phyloP scores from a whole-genome alignment of 495 filamentous ascomycete genomes.

The Annulohypoxylon stygium region DNA sequence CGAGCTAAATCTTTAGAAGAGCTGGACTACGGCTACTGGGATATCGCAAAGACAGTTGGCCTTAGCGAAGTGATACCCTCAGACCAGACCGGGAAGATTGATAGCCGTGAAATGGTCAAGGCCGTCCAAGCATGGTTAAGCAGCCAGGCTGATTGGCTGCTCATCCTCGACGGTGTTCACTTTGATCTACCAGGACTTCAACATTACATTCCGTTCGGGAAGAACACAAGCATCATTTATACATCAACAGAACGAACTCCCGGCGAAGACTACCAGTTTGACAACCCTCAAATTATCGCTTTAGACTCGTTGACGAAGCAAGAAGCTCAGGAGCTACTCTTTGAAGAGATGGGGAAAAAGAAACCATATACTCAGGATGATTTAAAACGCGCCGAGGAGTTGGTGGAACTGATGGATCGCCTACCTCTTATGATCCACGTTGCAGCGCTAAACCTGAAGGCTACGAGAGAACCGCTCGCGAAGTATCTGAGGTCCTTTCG shows the following conservation, averaged over 20 bases:
- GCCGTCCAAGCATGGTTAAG: slow-evolving; percentile 79
- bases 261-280: slow-evolving; percentile 74
- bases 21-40: slow-evolving; percentile 76
- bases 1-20: slow-evolving; percentile 74
- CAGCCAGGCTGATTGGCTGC: slow-evolving; percentile 75
- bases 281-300: slow-evolving; percentile 79
- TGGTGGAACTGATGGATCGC: slow-evolving; percentile 77
- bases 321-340: slow-evolving; percentile 62
- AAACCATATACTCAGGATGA: slow-evolving; percentile 72
- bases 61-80: slow-evolving; percentile 60
- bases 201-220: slow-evolving; percentile 77
- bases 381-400: slow-evolving; percentile 68
- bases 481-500: slow-evolving; percentile 78
- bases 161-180: slow-evolving; percentile 80
- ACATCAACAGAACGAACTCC: slow-evolving; percentile 78
- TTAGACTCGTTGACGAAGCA: slow-evolving; percentile 67
- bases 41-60: slow-evolving; percentile 76
- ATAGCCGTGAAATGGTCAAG: slow-evolving; percentile 68
- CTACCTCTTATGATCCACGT: slow-evolving; percentile 84
- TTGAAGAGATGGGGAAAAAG: slow-evolving; percentile 67
- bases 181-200: slow-evolving; percentile 74
- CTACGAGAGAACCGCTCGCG: slow-evolving; percentile 76
- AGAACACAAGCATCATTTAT: slow-evolving; percentile 78
- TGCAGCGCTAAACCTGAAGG: slow-evolving; percentile 78
- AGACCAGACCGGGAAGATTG: slow-evolving; percentile 56